Base-by-base conservation (phyloP, 805 yeast genomes). In the Wickerhamomyces pijperi region DNA sequence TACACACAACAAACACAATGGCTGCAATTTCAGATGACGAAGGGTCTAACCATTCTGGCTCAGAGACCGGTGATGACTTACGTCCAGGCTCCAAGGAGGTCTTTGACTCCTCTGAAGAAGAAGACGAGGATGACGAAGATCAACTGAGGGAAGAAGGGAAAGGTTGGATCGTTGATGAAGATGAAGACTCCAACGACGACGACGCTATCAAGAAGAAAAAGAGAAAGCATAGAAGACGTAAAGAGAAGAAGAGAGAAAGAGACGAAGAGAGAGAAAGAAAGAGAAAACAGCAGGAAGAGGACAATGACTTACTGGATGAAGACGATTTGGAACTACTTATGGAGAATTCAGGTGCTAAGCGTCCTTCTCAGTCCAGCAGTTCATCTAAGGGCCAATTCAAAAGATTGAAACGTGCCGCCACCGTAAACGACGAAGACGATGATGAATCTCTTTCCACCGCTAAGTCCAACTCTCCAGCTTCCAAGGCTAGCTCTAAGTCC, bases 321-420 rank as follows among this genome's bases (percentile, higher is more conserved):
- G 98, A 92, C 61, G 98, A 92, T 59, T 70, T 92, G 51, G 97
- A 90, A 48, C 71, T 92, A 35, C 68, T 92, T 41, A 72, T 87
- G 74, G 97, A 88, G 61, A 88, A 86, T 57, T 75, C 92, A 0
- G 97, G 97, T 31, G 80, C 75, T n/a, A 63, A 65, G 29, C 33
- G 38, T 4, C 20, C 33, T n/a, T 25, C 39, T n/a, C n/a, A n/a
- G 6, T 36, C 36, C 17, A 34, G 33, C 20, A 49, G 62, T 1
- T 25, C 29, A 7, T 31, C 39, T 17, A 38, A 36, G 21, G 38
- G 38, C 3, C 35, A 34, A 17, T 76, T 85, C 61, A 90, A 88
- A 59, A 78, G 98, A 37, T 71, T 90, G 46, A 88, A 88, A 56
- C 68, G 90, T 45, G 94, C 84, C 2, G 76, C 65, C 11, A 72